Evolutionary conservation across 2,329 filamentous ascomycete genomes (phyloP), one percentile per base, ranked within the genome.

Genomic region (Aphanoascus verrucosus): DNA sequence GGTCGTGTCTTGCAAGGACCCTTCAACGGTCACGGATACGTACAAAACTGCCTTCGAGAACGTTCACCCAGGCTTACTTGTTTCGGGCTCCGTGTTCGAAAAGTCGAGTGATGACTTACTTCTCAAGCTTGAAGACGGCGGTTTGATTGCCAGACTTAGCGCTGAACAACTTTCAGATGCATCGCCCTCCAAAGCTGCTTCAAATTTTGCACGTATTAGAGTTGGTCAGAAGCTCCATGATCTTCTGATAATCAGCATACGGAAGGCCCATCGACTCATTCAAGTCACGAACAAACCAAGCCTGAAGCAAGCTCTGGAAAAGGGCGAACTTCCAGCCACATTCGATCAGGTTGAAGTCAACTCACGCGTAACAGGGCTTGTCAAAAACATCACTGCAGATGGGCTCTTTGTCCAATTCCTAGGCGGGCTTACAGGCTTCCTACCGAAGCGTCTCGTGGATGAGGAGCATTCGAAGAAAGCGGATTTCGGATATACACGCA

Each of bases 1-100:
- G 59, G 81, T 88, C 37, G 86, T 98, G 3, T 94, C 91, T 17
- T 98, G 93, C 77, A 95, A 94, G 69, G 89, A 95, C 60, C 86
- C 87, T 7, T 81, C 83, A 23, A 81, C 81, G 0, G 88, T 93
- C 62, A 85, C 86, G 8, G 83, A 87, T 38, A 85, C 86, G 63
- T 87, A 93, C 64, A 80, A 81, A 55, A 71, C 73, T 41, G 85
- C 85, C 1, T 81, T 94, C 61, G 83, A 86, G 63, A 80, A 80
- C 40, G 74, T 97, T 19, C 77, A 82, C 56, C 73, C 87, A 40
- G 90, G 91, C 35, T 77, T 84, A 51, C 65, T 91, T 41, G 85
- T 95, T 9, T 81, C 82, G 34, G 93, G 84, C 47, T 86, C 82
- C 46, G 87, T 91, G 3, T 82, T 82, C n/a, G 85, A 89, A 64